Evolutionary conservation across 371 early-diverging fungal species (phyloP).

Genomic region (Mortierella sp.): DNA sequence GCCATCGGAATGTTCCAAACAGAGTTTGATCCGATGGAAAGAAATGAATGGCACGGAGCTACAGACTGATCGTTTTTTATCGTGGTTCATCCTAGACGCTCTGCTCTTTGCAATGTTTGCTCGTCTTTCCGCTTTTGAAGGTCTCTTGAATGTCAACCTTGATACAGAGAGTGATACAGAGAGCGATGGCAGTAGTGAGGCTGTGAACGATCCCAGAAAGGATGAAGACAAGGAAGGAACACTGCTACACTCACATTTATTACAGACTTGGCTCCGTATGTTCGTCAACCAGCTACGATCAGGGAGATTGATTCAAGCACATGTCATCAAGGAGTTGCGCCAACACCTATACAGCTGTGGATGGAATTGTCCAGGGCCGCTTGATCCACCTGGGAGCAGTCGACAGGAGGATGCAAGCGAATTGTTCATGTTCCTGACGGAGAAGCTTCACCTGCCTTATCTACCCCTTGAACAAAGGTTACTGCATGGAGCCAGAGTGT

Average conservation of each 20-base stretch:
- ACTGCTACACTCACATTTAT: slow-evolving; percentile 29
- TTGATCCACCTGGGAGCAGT: slow-evolving; percentile 49
- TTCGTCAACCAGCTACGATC: slow-evolving; percentile 67
- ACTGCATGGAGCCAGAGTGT: slow-evolving; percentile 65
- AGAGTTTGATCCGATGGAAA: slow-evolving; percentile 12
- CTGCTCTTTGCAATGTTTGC: slow-evolving; percentile 72
- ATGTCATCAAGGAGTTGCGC: slow-evolving; percentile 60
- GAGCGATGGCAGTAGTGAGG: slow-evolving; percentile 26
- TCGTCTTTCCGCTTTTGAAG: slow-evolving; percentile 61
- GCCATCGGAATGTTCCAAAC: slow-evolving; percentile 11
- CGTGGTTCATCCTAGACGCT: slow-evolving; percentile 39
- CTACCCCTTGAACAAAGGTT: slow-evolving; percentile 66
- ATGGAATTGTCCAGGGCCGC: slow-evolving; percentile 57
- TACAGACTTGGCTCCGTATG: slow-evolving; percentile 63
- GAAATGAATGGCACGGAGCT: not conserved
- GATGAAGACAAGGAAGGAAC: slow-evolving; percentile 20
- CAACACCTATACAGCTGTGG: slow-evolving; percentile 58
- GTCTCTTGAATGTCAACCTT: slow-evolving; percentile 50
- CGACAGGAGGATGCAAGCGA: slow-evolving; percentile 70
- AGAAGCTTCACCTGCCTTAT: slow-evolving; percentile 65
- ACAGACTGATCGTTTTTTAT: not conserved
- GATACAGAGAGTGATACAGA: slow-evolving; percentile 47
- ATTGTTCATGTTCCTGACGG: slow-evolving; percentile 66
- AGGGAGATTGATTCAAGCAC: slow-evolving; percentile 57
- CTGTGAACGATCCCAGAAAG: slow-evolving; percentile 1